Percentiles rank a stretch among this genome's conserved stretches.
phyloP scores from a whole-genome alignment of 306 rosid genomes.

The Cucumis hystrix region DNA sequence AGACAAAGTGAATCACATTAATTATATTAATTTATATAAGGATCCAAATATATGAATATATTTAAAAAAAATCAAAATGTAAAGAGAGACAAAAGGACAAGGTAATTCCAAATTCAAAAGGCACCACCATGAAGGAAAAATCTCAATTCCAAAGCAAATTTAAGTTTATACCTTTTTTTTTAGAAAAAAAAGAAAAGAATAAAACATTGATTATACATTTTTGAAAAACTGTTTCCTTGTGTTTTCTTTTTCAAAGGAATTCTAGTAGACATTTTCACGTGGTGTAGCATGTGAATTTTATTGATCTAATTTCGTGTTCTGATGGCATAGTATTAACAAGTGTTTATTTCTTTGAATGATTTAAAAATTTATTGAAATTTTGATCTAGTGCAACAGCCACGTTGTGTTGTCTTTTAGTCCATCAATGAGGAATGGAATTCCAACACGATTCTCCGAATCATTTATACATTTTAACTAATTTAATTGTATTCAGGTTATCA shows the following conservation, averaged over 20 bases:
- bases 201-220: too few relatives aligned
- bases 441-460: too few relatives aligned
- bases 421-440: too few relatives aligned
- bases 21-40: not conserved
- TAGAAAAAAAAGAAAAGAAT: too few relatives aligned
- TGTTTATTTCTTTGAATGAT: not conserved
- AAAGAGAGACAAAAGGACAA: not conserved
- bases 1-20: not conserved
- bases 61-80: not conserved
- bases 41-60: slow-evolving; percentile 1
- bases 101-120: not conserved
- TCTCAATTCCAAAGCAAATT: not conserved
- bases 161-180: not conserved
- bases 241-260: not conserved
- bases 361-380: too few relatives aligned
- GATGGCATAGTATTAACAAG: not conserved
- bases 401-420: too few relatives aligned
- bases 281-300: not conserved
- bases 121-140: not conserved
- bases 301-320: not conserved
- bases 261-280: not conserved
- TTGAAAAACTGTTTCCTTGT: not conserved
- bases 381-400: too few relatives aligned
- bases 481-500: too few relatives aligned
- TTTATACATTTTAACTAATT: too few relatives aligned